Percentiles rank a stretch among this genome's conserved stretches.
These are phyloP conservation scores for Forsythia viridissima DNA, from an alignment of 257 asterid genomes.

Conservation along the genomic window DNA sequence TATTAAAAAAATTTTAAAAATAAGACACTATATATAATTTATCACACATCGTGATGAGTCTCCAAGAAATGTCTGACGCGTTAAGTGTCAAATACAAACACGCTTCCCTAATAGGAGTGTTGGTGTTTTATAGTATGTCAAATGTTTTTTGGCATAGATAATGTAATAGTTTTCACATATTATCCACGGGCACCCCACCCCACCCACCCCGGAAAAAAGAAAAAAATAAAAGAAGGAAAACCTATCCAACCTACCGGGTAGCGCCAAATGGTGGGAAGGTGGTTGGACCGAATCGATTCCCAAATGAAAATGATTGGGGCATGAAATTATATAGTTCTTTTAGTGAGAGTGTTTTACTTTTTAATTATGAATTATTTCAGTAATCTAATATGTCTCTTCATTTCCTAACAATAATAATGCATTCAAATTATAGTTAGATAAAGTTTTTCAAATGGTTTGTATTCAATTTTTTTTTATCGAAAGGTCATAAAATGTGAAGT, in stretches of 20 bases:
- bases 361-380: not conserved
- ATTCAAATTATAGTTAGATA: not conserved
- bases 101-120: too few species aligned
- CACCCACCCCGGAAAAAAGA: not conserved
- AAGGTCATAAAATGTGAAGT: not conserved
- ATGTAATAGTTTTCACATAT: not conserved
- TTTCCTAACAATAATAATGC: not conserved
- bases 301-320: constrained; percentile 6
- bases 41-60: not conserved
- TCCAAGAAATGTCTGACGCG: not conserved
- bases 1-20: too few species aligned
- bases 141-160: not conserved
- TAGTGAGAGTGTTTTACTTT: not conserved
- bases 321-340: not conserved
- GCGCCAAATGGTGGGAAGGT: constrained; percentile 15
- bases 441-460: not conserved
- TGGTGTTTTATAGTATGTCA: too few species aligned
- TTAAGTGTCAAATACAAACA: not conserved
- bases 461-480: too few species aligned
- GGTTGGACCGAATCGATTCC: constrained; percentile 18
- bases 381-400: not conserved
- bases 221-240: not conserved
- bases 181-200: not conserved
- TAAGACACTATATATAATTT: too few species aligned
- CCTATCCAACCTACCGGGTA: constrained; percentile 21